Conservation (phyloP, 1,139 yeast species). For the Kazachstania sp. region DNA sequence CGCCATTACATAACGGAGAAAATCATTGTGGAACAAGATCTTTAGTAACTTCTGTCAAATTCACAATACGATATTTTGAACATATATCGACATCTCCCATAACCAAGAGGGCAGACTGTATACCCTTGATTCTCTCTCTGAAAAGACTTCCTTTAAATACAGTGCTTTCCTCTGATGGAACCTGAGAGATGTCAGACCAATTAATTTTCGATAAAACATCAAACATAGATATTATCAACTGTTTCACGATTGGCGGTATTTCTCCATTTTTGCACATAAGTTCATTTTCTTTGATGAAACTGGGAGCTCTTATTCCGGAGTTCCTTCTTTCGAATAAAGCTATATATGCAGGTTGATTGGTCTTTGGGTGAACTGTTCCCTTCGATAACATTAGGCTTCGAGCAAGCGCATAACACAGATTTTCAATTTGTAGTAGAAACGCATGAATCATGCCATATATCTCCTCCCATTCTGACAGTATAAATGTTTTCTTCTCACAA, state of each 20-base stretch:
- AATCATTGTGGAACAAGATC: not conserved
- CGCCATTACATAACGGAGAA: too few species aligned
- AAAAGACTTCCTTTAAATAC: not conserved
- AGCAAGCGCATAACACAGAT: conserved; percentile 1
- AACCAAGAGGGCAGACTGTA: not conserved
- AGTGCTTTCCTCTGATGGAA: not conserved
- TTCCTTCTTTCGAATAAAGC: not conserved
- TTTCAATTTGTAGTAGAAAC: conserved; percentile 3
- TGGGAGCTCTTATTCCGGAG: too few species aligned
- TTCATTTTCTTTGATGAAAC: too few species aligned
- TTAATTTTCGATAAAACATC: not conserved
- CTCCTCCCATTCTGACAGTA: conserved; percentile 1
- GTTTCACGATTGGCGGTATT: not conserved
- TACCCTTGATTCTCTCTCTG: not conserved
- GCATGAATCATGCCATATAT: conserved; percentile 1
- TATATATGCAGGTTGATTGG: not conserved
- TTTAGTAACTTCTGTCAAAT: not conserved
- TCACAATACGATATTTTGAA: not conserved
- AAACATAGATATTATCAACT: not conserved
- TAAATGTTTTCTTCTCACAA: not conserved
- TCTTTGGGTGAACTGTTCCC: not conserved
- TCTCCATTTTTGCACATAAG: too few species aligned
- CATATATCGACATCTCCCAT: not conserved
- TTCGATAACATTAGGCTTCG: not conserved
- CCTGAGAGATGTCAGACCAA: not conserved